Conservation (phyloP, 2,329 filamentous ascomycete species). For the Botrytis porri region DNA sequence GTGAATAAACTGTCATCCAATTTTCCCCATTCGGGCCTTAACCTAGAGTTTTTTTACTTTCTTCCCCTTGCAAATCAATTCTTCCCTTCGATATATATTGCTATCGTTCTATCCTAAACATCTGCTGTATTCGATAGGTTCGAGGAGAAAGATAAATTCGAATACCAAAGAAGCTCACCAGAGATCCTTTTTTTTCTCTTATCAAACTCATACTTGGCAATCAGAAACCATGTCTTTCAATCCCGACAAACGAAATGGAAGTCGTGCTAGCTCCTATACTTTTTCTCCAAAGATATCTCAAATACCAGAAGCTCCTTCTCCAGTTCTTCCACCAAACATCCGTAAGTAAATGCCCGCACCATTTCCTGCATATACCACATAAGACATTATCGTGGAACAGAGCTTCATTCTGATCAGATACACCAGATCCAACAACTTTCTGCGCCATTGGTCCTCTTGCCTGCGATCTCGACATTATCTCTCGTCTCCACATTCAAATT, state of each 20-base stretch:
- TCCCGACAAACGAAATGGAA: constrained; percentile 7
- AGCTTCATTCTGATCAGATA: not conserved
- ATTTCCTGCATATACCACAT: too few species aligned
- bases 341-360: not conserved
- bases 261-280: constrained; percentile 4
- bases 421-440: constrained; percentile 13
- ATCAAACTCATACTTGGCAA: not conserved
- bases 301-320: constrained; percentile 6
- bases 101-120: not conserved
- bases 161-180: not conserved
- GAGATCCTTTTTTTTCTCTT: not conserved
- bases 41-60: not conserved
- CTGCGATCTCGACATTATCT: constrained; percentile 10
- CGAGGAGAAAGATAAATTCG: not conserved
- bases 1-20: not conserved
- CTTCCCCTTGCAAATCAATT: not conserved
- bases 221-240: not conserved
- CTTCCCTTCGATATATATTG: not conserved
- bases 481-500: constrained; percentile 4
- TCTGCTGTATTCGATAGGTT: not conserved
- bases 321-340: constrained; percentile 3
- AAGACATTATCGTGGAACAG: not conserved
- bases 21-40: not conserved
- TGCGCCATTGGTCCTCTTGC: constrained; percentile 16
- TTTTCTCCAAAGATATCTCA: constrained; percentile 6